Percentiles rank a stretch among this genome's conserved stretches.
Evolutionary conservation across 805 yeast genomes (phyloP).

Genomic region (Metschnikowia colocasiae): DNA sequence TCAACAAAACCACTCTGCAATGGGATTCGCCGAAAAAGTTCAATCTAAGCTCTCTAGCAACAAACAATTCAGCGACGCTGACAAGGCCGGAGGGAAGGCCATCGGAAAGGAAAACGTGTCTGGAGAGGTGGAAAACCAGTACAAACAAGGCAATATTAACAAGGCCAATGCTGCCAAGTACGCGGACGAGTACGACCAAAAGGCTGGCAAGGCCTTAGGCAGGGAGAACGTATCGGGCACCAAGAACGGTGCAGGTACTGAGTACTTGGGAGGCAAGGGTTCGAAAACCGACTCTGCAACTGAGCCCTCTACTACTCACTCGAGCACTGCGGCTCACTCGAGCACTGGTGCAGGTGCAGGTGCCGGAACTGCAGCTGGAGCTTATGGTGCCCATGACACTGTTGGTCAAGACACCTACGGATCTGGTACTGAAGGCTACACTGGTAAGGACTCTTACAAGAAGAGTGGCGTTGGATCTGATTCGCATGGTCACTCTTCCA

Average conservation of each 20-base stretch:
- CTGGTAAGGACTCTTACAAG: slow-evolving; percentile 19
- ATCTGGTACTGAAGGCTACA: slow-evolving; percentile 10
- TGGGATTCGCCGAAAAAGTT: slow-evolving; percentile 40
- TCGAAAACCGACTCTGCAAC: neutral
- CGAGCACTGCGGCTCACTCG: neutral
- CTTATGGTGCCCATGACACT: neutral
- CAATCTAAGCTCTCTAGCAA: slow-evolving; percentile 26
- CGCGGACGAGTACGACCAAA: slow-evolving; percentile 27
- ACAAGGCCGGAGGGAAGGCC: slow-evolving; percentile 30
- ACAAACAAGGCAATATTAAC: slow-evolving; percentile 28
- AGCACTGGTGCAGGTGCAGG: slow-evolving; percentile 11
- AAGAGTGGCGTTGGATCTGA: slow-evolving; percentile 9
- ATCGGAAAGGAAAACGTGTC: slow-evolving; percentile 28
- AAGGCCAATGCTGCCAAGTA: slow-evolving; percentile 28
- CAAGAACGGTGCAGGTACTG: slow-evolving; percentile 28
- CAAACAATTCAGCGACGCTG: slow-evolving; percentile 25
- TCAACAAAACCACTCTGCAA: slow-evolving; percentile 10
- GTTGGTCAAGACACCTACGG: slow-evolving; percentile 6
- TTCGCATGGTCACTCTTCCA: slow-evolving; percentile 13
- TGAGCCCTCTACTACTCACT: neutral
- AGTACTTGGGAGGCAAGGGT: slow-evolving; percentile 18
- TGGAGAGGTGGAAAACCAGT: slow-evolving; percentile 27
- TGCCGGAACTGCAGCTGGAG: slow-evolving; percentile 1
- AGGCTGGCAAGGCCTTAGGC: slow-evolving; percentile 18
- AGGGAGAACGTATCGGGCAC: slow-evolving; percentile 20